Evolutionary conservation across 75 land plant species (phyloP).

Genomic region (Selaginella tamariscina): DNA sequence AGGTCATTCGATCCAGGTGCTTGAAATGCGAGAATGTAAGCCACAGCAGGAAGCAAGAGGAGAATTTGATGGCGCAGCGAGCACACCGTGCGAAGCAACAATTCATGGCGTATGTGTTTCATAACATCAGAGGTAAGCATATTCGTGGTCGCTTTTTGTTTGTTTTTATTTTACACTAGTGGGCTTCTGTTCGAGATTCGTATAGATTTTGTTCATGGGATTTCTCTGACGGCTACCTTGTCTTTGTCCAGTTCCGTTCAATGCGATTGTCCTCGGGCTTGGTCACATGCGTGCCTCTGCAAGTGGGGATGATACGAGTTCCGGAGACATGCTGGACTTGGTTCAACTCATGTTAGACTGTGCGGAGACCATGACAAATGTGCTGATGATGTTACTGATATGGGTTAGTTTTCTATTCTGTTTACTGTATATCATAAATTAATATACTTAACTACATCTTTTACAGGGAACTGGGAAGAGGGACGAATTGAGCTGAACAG

Average conservation of each 20-base stretch:
- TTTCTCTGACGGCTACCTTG: background rate
- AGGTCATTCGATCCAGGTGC: no score
- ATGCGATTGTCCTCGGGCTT: constrained; percentile 37
- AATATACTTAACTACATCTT: background rate
- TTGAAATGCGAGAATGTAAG: no score
- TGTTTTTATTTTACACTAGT: background rate
- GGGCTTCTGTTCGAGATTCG: no score
- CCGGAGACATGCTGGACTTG: constrained; percentile 27
- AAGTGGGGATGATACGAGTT: constrained; percentile 4
- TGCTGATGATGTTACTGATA: constrained; percentile 41
- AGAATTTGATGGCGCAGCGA: constrained; percentile 16
- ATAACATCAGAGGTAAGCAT: constrained; percentile 28
- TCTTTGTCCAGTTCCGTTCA: constrained; percentile 30
- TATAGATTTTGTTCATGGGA: background rate
- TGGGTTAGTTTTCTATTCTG: constrained; percentile 22
- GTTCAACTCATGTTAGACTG: constrained; percentile 40
- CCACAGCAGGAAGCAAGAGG: constrained; percentile 16
- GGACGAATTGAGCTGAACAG: constrained; percentile 28
- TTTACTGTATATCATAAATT: background rate
- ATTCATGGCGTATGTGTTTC: constrained; percentile 38
- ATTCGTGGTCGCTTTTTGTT: background rate
- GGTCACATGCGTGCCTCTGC: constrained; percentile 27
- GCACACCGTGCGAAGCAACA: constrained; percentile 28
- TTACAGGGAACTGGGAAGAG: constrained; percentile 35
- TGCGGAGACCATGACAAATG: constrained; percentile 40